Base-by-base conservation (phyloP, 768 basidiomycete genomes). In the Hydnum rufescens region DNA sequence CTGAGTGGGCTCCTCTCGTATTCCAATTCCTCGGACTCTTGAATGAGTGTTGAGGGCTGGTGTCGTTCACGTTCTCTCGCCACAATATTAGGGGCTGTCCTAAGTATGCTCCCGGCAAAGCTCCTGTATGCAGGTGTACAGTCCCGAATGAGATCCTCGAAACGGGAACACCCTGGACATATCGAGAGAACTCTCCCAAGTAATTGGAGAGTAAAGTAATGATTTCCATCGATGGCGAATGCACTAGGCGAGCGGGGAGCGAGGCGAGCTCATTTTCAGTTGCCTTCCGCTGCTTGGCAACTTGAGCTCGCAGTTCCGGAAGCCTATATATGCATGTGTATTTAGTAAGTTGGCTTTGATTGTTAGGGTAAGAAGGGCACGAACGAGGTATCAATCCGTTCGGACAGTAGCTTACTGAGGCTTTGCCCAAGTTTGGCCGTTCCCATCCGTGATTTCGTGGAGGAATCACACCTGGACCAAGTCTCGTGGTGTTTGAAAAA, bases 351-450 rank as follows among this genome's bases (percentile, higher is more conserved):
- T n/a, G n/a, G n/a, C n/a, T n/a, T n/a, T n/a, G n/a, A n/a, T n/a
- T n/a, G n/a, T n/a, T n/a, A n/a, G n/a, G n/a, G n/a, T 18, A 19
- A 44, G 49, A 23, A 16, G 23, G 18, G 32, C 3, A 59, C 62
- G 43, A 55, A 81, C 80, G 70, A 70, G 23, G 57, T 62, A 31
- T 72, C 70, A 42, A 81, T 77, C n/a, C 72, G 66, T 0, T 61
- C 51, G 6, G 77, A 67, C 8, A 83, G 66, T 6, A 78, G 64
- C 32, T 58, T 58, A 49, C 77, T 78, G 22, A 80, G 67, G 54
- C 32, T 56, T 16, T 13, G 28, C 19, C 57, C 57, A 6, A 62
- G 50, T 26, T 57, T 49, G 0, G 39, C 29, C 1, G 54, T 59
- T 1, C 61, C 61, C 5, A 61, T 51, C 4, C 59, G 57, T 23